A percentile compares a stretch with the other conserved stretches of the same genome.
phyloP scores from a whole-genome alignment of 768 basidiomycete species.

The Boletus bicolor region DNA sequence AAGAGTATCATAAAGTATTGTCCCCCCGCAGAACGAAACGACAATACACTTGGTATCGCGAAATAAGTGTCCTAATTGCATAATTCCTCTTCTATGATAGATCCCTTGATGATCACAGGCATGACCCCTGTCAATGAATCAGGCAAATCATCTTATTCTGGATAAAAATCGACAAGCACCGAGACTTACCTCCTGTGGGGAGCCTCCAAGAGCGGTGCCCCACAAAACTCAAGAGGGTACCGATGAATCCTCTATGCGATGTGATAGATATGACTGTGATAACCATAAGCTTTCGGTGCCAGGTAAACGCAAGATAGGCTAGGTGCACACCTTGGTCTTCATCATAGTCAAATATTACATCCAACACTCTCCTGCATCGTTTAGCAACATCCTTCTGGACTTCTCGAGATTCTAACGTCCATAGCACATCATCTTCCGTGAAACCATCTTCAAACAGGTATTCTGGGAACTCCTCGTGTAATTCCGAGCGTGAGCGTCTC shows the following conservation, averaged over 20 bases:
- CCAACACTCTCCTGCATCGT: slow-evolving; percentile 49
- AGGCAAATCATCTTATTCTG: background rate
- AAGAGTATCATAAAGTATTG: background rate
- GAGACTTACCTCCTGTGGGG: slow-evolving; percentile 55
- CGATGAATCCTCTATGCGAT: slow-evolving; percentile 57
- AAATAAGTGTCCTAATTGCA: background rate
- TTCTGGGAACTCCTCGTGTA: slow-evolving; percentile 34
- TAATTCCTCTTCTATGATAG: background rate
- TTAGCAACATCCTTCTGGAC: slow-evolving; percentile 23
- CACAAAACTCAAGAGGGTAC: slow-evolving; percentile 46
- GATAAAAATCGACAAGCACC: background rate
- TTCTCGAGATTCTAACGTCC: slow-evolving; percentile 28
- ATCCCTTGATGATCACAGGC: slow-evolving; percentile 6
- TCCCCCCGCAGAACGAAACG: background rate
- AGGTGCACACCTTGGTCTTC: slow-evolving; percentile 41
- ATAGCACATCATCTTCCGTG: slow-evolving; percentile 57
- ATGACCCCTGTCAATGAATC: slow-evolving; percentile 7
- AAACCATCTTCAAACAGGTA: slow-evolving; percentile 53
- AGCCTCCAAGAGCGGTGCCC: slow-evolving; percentile 41
- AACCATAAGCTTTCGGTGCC: background rate
- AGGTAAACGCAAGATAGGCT: background rate
- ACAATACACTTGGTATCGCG: background rate
- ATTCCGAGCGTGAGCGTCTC: slow-evolving; percentile 44
- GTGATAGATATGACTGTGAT: slow-evolving; percentile 56
- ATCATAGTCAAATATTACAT: slow-evolving; percentile 46